These are phyloP conservation scores for Lavandula angustifolia DNA, from an alignment of 257 asterid species.

Conservation along the genomic window DNA sequence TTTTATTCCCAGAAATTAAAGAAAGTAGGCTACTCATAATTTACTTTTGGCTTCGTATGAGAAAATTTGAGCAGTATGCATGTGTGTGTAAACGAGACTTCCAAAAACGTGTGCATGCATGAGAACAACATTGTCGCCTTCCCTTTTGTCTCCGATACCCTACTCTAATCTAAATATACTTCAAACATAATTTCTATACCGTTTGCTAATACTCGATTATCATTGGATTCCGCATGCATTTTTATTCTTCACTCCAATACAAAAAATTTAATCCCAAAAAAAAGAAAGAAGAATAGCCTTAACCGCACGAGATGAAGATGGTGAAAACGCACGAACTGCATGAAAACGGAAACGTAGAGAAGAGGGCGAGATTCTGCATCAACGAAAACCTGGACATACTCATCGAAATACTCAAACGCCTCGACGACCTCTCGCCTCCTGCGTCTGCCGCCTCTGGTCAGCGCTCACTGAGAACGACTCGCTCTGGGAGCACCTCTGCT, in stretches of 20 bases:
- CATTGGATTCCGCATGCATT: not conserved
- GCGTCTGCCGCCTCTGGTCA: constrained; percentile 77
- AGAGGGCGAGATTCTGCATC: constrained; percentile 40
- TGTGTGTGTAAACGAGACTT: too few species aligned
- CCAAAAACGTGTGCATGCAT: too few species aligned
- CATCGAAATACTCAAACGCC: constrained; percentile 63
- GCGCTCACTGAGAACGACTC: constrained; percentile 62
- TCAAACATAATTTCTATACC: too few species aligned
- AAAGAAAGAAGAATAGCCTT: not conserved
- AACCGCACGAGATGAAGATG: not conserved
- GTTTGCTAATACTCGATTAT: too few species aligned
- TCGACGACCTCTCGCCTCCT: constrained; percentile 74
- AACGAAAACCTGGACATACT: constrained; percentile 68
- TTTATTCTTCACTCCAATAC: not conserved
- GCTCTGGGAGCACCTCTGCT: constrained; percentile 81
- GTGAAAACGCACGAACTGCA: not conserved
- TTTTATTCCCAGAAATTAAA: too few species aligned
- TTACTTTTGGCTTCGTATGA: too few species aligned
- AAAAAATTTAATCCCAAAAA: too few species aligned
- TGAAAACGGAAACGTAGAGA: constrained; percentile 13
- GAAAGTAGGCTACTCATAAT: too few species aligned
- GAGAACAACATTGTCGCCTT: not conserved
- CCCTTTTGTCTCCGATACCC: not conserved
- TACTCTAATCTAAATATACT: not conserved
- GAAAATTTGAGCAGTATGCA: too few species aligned